phyloP scores from a whole-genome alignment of 2,329 filamentous ascomycete genomes.

The Stagonosporopsis vannaccii region DNA sequence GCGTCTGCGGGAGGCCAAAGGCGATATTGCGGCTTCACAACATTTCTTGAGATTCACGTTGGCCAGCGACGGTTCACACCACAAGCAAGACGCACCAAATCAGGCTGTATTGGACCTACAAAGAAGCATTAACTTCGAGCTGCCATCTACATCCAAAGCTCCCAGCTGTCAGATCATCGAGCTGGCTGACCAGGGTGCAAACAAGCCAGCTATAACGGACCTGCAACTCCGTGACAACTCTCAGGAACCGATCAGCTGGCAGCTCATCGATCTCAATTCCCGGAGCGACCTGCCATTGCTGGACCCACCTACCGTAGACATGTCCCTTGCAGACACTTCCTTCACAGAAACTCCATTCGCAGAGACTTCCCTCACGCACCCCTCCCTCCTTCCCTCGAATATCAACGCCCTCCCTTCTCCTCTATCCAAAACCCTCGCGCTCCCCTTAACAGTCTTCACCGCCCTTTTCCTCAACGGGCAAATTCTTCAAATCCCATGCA shows the following conservation, averaged over 20 bases:
- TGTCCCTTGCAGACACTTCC: not conserved
- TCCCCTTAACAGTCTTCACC: conserved; percentile 14
- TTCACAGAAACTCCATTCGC: not conserved
- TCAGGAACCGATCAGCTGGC: not conserved
- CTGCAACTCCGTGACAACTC: not conserved
- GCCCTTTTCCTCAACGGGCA: conserved; percentile 7
- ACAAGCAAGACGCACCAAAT: conserved; percentile 24
- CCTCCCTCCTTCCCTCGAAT: conserved; percentile 1
- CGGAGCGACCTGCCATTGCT: not conserved
- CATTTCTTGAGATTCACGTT: not conserved
- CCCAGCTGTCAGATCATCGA: not conserved
- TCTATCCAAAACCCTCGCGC: not conserved
- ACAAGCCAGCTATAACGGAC: not conserved
- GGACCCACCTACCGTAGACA: too few species aligned
- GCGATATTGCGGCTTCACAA: too few species aligned
- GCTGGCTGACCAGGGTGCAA: not conserved
- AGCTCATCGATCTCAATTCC: not conserved
- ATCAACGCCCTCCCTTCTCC: not conserved
- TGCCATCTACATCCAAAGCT: not conserved
- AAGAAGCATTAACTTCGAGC: not conserved
- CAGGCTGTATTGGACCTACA: not conserved
- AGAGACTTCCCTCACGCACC: not conserved
- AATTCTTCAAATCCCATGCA: not conserved
- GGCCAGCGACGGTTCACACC: conserved; percentile 22
- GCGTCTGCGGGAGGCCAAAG: conserved; percentile 1